Percentiles rank a stretch among this genome's conserved stretches.
phyloP scores from a whole-genome alignment of 345 rosid species.

The Kernera saxatilis region DNA sequence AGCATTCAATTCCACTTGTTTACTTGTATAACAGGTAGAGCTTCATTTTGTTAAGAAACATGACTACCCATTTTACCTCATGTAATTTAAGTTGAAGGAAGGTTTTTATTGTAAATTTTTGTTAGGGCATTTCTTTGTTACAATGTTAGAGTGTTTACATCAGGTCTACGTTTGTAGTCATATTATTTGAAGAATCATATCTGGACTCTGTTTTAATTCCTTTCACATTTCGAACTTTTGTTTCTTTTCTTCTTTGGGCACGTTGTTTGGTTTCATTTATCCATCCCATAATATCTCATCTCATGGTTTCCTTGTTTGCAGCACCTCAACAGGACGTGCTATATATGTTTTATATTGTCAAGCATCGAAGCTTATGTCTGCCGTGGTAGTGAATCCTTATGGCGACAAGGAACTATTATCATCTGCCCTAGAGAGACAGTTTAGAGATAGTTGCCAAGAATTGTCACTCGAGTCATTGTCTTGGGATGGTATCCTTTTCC shows the following conservation, averaged over 20 bases:
- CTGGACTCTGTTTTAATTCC: neutral
- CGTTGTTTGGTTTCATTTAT: neutral
- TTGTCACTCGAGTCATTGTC: constrained; percentile 50
- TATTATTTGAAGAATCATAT: neutral
- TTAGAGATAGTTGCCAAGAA: constrained; percentile 76
- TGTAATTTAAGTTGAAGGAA: constrained; percentile 5
- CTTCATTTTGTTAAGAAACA: too few species aligned
- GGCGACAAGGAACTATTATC: constrained; percentile 58
- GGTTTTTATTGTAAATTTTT: neutral
- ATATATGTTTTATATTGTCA: constrained; percentile 63
- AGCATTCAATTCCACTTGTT: constrained; percentile 66
- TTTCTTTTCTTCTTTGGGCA: neutral
- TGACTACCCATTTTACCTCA: neutral
- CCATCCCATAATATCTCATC: neutral
- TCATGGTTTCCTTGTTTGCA: constrained; percentile 33
- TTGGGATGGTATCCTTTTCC: constrained; percentile 42
- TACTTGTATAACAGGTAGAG: constrained; percentile 85
- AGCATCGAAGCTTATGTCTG: constrained; percentile 42
- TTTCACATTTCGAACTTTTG: neutral
- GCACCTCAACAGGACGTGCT: constrained; percentile 74
- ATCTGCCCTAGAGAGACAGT: constrained; percentile 73
- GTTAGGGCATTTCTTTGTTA: neutral
- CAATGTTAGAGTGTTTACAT: neutral
- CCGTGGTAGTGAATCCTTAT: constrained; percentile 70
- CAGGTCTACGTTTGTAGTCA: neutral